phyloP scores from a whole-genome alignment of 805 yeast genomes.

The Ascoidea rubescens region DNA sequence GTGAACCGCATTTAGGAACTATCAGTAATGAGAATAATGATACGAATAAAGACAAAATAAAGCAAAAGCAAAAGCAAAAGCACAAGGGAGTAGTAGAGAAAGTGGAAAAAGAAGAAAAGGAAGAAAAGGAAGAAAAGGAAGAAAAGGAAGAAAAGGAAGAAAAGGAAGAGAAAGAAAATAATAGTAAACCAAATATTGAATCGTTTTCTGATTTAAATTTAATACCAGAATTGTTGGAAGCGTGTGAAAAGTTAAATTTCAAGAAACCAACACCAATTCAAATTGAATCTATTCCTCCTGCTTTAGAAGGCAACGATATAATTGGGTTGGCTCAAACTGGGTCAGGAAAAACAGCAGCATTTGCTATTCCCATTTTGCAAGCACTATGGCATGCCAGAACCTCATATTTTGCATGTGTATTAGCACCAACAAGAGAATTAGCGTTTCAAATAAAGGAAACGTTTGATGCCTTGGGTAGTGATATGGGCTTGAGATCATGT shows the following conservation, averaged over 20 bases:
- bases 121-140: slow-evolving; percentile 10
- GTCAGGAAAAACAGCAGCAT: slow-evolving; percentile 97
- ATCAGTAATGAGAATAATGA: slow-evolving; percentile 2
- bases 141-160: slow-evolving; percentile 4
- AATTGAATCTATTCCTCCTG: slow-evolving; percentile 80
- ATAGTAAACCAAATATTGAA: slow-evolving; percentile 17
- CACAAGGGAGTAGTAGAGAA: slow-evolving; percentile 6
- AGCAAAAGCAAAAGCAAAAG: slow-evolving; percentile 2
- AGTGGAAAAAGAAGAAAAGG: slow-evolving; percentile 2
- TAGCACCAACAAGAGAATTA: slow-evolving; percentile 78
- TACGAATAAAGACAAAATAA: slow-evolving; percentile 6
- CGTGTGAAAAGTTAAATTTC: slow-evolving; percentile 63
- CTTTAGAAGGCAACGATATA: slow-evolving; percentile 79
- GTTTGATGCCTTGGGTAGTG: slow-evolving; percentile 81
- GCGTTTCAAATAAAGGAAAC: slow-evolving; percentile 88
- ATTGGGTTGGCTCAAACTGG: slow-evolving; percentile 97
- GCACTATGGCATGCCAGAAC: slow-evolving; percentile 80
- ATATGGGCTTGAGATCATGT: slow-evolving; percentile 83
- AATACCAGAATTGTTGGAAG: slow-evolving; percentile 68
- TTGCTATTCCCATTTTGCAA: slow-evolving; percentile 90
- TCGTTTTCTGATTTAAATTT: slow-evolving; percentile 46
- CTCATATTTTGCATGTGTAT: slow-evolving; percentile 77
- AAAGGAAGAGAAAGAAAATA: slow-evolving; percentile 9
- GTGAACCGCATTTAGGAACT: no score
- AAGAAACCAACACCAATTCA: slow-evolving; percentile 89